Evolutionary conservation across 306 rosid species (phyloP).

Genomic region (Trichosanthes cucumerina): DNA sequence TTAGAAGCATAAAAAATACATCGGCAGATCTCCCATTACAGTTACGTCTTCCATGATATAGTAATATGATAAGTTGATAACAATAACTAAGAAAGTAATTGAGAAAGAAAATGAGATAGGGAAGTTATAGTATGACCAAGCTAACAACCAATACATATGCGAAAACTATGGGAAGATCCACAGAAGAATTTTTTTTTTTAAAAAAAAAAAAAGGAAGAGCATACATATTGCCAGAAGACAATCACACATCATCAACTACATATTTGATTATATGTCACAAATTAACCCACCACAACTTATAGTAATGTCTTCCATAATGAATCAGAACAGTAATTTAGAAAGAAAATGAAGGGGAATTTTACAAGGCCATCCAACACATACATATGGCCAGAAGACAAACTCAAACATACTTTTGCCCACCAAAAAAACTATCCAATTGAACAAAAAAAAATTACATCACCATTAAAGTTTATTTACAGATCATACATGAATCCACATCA

Average conservation of each 20-base stretch:
- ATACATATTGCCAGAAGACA: background rate
- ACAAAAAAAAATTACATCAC: background rate
- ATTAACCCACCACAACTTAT: background rate
- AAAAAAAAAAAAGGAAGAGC: background rate
- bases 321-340: background rate
- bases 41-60: background rate
- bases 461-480: background rate
- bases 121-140: background rate
- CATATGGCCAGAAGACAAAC: background rate
- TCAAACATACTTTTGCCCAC: too few relatives aligned
- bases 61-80: background rate
- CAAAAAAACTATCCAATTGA: too few relatives aligned
- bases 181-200: too few relatives aligned
- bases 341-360: background rate
- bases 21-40: background rate
- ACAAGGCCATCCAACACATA: background rate
- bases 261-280: background rate
- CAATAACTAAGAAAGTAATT: background rate
- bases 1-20: slow-evolving; percentile 6
- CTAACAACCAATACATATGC: background rate
- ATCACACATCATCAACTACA: background rate
- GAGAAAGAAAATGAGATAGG: background rate
- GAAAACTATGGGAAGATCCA: background rate
- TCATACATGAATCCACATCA: background rate
- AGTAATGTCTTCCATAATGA: background rate